These are phyloP conservation scores for Neurospora intermedia DNA, from an alignment of 495 filamentous ascomycete genomes.

Conservation along the genomic window DNA sequence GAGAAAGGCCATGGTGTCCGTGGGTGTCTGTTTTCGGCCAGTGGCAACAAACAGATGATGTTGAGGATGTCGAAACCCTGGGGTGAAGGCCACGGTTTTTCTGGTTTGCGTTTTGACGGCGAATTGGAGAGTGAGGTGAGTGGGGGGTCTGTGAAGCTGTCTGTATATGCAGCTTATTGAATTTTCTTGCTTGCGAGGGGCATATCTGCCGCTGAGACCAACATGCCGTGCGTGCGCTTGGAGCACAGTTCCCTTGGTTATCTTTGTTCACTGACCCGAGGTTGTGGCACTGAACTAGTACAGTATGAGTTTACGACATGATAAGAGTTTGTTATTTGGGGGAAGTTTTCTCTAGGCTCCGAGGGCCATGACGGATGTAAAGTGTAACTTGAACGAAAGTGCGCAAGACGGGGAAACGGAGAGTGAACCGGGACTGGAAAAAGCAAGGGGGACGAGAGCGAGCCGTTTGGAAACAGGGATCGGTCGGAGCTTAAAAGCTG, in stretches of 20 bases:
- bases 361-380: neutral
- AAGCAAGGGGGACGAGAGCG: neutral
- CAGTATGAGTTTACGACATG: neutral
- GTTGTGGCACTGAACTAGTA: neutral
- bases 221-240: neutral
- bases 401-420: neutral
- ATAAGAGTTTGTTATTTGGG: neutral
- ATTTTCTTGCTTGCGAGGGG: neutral
- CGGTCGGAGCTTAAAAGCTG: neutral
- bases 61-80: neutral
- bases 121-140: neutral
- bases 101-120: too few species aligned
- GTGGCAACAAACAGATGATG: neutral
- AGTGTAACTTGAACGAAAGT: neutral
- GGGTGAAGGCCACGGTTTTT: too few species aligned
- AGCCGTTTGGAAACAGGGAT: neutral
- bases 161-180: neutral
- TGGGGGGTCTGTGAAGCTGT: neutral
- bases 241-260: neutral
- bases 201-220: neutral
- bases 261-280: neutral
- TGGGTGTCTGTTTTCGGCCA: neutral
- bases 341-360: neutral
- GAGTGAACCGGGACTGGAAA: neutral
- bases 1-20: slow-evolving; percentile 30